Base-by-base conservation (phyloP, 1,284 basidiomycete genomes). In the Trichosporon coremiiforme region DNA sequence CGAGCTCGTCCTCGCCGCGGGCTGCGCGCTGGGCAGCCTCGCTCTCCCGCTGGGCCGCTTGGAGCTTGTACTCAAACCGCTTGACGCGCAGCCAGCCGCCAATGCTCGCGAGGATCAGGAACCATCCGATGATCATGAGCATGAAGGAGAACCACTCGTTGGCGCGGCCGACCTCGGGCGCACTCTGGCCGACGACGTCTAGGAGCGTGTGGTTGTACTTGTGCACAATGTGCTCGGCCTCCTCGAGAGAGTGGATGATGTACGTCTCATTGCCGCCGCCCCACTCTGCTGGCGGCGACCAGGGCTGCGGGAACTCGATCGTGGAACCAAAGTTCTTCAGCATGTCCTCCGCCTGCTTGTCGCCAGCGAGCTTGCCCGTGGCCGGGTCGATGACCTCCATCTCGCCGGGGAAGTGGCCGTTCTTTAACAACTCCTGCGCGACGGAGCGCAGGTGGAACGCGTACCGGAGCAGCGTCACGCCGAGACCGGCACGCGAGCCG, bases 121-220 rank as follows among this genome's bases (percentile, higher is more conserved):
- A 94, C 93, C 94, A 96, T 12, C 95, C 93, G 87, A 94, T 76
- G 0, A 90, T 91, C 92, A 97, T 97, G 77, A 97, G 87, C 67
- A 96, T 84, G 84, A 96, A 94, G 0, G 92, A 89, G 45, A 97
- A 84, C 92, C 92, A 96, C 74, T 95, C 93, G 76, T 85, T 88
- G 47, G 86, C 85, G 33, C 80, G 77, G 4, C 83, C 82, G 50
- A 85, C 82, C 38, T 84, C 83, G 31, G 76, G 77, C 4, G 67
- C 67, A 1, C 80, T 76, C 53, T 80, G 70, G 66, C 74, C 75
- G 71, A 81, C 73, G 66, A 82, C 70, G 25, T 73, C 73, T 31
- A 74, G 66, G n/a, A 81, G 71, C 6, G 79, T 82, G 64, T 71
- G 76, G 68, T 84, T 83, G 70, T 82, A 80, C 74, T 55, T 73